Base-by-base conservation (phyloP, 2,329 filamentous ascomycete genomes). In the Aspergillus persii region DNA sequence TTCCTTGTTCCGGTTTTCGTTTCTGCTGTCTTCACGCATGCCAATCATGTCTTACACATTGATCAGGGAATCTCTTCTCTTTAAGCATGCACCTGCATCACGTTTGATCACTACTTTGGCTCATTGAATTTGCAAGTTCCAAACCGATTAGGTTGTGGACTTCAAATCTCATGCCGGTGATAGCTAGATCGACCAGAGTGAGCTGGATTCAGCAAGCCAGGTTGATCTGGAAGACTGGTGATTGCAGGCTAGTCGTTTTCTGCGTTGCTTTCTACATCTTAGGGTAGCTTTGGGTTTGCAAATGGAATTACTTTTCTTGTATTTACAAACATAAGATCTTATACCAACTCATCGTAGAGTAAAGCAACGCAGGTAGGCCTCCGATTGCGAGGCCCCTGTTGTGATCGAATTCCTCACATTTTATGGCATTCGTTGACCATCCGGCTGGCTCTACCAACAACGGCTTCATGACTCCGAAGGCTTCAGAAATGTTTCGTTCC, bases 191-290 rank as follows among this genome's bases (percentile, higher is more conserved):
- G 56, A 59, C 52, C 15, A 50, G 59, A 36, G 54, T 55, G 44
- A 54, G 30, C 57, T 53, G 56, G 52, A 48, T 49, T 26, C 44
- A 11, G 6, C 2, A 48, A 49, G 57, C 39, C 39, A 47, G 51
- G 57, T 57, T 49, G 57, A 58, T 52, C 59, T 62, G 55, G 49
- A 57, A 15, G 29, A 55, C 51, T 36, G 57, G 61, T 50, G n/a
- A 53, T 57, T 59, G 56, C 53, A 44, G 26, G 50, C 54, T 41
- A 54, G 11, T 31, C 18, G 8, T 11, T 36, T 15, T 36, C 33
- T 23, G 18, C 18, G 18, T 23, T 48, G 30, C 18, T 33, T 11
- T 44, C 12, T 54, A 33, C 56, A 33, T 39, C 46, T 57, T 52
- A 54, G 51, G 12, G 23, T 46, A 46, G 29, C 44, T 54, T 58